phyloP scores from a whole-genome alignment of 2,329 filamentous ascomycete genomes.

The Dactylonectria macrodidyma region DNA sequence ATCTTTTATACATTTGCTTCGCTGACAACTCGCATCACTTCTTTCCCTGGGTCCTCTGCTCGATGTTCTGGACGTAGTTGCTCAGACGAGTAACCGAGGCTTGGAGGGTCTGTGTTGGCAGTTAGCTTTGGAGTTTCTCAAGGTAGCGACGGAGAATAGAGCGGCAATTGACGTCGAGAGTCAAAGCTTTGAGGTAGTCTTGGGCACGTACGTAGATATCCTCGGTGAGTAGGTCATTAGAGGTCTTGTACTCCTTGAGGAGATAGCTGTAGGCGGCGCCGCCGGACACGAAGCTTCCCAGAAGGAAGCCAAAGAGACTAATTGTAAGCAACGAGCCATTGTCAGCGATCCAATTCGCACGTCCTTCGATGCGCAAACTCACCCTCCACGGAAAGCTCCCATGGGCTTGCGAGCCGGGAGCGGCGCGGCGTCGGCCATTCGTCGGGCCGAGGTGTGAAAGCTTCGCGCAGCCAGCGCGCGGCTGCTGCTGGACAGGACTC shows the following conservation, averaged over 20 bases:
- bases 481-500: constrained; percentile 60
- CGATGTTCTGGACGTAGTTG: constrained; percentile 84
- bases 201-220: constrained; percentile 89
- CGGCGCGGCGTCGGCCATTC: constrained; percentile 60
- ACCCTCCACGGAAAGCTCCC: constrained; percentile 75
- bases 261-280: constrained; percentile 92
- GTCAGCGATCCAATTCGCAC: constrained; percentile 23
- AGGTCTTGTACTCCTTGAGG: constrained; percentile 91
- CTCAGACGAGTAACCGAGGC: constrained; percentile 88
- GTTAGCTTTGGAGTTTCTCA: constrained; percentile 11
- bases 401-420: constrained; percentile 72
- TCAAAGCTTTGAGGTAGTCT: neutral
- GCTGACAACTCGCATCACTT: constrained; percentile 65
- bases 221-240: constrained; percentile 93
- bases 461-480: constrained; percentile 54
- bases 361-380: constrained; percentile 49
- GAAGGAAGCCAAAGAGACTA: constrained; percentile 92
- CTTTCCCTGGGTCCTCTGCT: constrained; percentile 84
- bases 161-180: constrained; percentile 6
- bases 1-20: constrained; percentile 42
- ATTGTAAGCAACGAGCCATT: constrained; percentile 1
- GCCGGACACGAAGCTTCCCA: constrained; percentile 85
- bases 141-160: neutral
- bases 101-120: constrained; percentile 79
- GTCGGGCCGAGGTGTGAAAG: constrained; percentile 68